phyloP scores from a whole-genome alignment of 192 early-diverging fungal species.

The Backusella parvicylindrica region DNA sequence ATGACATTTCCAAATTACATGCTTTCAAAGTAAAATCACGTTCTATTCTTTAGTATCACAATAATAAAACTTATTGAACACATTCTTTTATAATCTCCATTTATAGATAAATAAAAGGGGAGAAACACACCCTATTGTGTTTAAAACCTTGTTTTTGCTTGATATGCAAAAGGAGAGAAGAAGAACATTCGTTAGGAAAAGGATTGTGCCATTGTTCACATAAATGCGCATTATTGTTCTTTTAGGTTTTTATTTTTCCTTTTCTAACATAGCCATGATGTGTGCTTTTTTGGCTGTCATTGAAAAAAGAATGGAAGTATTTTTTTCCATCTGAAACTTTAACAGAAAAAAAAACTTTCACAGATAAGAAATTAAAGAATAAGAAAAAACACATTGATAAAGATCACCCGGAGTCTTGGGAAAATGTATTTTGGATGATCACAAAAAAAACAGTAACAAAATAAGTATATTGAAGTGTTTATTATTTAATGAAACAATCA shows the following conservation, averaged over 20 bases:
- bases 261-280: no score
- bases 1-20: not conserved
- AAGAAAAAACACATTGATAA: not conserved
- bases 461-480: not conserved
- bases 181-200: not conserved
- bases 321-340: not conserved
- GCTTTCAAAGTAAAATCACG: not conserved
- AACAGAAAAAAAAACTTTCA: not conserved
- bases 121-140: no score
- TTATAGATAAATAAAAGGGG: no score
- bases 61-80: not conserved
- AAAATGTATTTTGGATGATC: not conserved
- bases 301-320: not conserved
- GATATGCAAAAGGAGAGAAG: not conserved
- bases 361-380: not conserved
- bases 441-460: no score
- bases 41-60: not conserved
- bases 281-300: not conserved
- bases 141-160: no score
- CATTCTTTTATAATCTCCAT: no score
- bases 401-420: not conserved
- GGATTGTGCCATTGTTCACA: not conserved
- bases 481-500: not conserved
- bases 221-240: not conserved
- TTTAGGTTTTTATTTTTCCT: no score